Base-by-base conservation (phyloP, 805 yeast genomes). In the Teunomyces tritomae region DNA sequence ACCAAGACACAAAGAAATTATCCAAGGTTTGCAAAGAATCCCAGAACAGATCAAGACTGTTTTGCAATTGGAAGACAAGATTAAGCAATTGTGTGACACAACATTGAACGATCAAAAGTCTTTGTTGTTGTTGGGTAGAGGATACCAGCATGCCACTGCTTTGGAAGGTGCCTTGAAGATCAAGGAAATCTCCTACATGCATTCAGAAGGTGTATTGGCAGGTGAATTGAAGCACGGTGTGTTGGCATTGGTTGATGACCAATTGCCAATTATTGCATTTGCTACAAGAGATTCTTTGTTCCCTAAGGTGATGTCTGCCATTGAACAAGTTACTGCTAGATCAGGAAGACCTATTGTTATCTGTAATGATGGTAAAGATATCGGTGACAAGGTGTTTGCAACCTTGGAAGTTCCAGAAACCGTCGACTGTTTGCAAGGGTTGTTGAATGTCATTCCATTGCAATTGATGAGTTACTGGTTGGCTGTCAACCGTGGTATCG, bases 211-310 rank as follows among this genome's bases (percentile, higher is more conserved):
- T 76, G 96, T 94, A 46, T 83, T 94, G 56, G 99, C 99, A 17
- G 99, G 99, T 68, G 99, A 94, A 73, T 83, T 94, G 72, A 94
- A 94, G 71, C 99, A 94, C 66, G 99, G 99, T 73, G 96, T 89
- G 28, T 80, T 94, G 62, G 99, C 99, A 6, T 79, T 94, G 50
- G 97, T 94, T 50, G 99, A 94, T 71, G 96, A 87, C 58, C 78
- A 85, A 53, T 76, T 94, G 64, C 99, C 99, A 51, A 89, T 94
- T 57, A 86, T 94, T 69, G 96, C 96, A 3, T 84, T 94, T 66
- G 98, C 97, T 45, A 92, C 99, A 5, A 83, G 95, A 64, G 99
- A 94, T 72, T 87, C 97, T 11, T 80, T 94, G 58, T 90, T 92
- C 79, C 96, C 98, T 52, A 91, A 92, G 75, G 95, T 88, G 54